phyloP scores from a whole-genome alignment of 495 filamentous ascomycete species.

The Xeromyces bisporus region DNA sequence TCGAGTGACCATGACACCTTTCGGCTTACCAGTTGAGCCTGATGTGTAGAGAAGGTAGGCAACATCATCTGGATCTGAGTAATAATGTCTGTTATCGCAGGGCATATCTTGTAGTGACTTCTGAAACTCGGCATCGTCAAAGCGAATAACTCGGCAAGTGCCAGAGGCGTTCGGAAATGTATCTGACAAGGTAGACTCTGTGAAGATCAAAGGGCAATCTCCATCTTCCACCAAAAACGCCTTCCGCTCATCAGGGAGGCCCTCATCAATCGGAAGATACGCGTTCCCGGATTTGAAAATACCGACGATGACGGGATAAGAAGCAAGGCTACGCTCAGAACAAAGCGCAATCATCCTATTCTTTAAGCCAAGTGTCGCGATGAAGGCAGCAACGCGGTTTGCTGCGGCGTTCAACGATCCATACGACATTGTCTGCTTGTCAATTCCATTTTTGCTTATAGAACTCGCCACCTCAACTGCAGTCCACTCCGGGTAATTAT shows the following conservation, averaged over 20 bases:
- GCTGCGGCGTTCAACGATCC: slow-evolving; percentile 19
- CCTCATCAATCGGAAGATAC: slow-evolving; percentile 49
- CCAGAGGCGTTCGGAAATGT: slow-evolving; percentile 11
- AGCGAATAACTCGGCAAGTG: slow-evolving; percentile 8
- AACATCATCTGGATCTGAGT: slow-evolving; percentile 64
- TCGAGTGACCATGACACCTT: slow-evolving; percentile 66
- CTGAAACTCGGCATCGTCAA: slow-evolving; percentile 19
- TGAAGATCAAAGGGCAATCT: slow-evolving; percentile 16
- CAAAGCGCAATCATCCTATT: slow-evolving; percentile 28
- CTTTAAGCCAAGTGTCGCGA: slow-evolving; percentile 14
- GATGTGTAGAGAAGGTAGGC: slow-evolving; percentile 95
- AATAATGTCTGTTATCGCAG: slow-evolving; percentile 7
- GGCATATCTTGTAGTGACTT: slow-evolving; percentile 8
- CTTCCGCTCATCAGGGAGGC: slow-evolving; percentile 27
- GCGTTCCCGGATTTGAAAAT: slow-evolving; percentile 46
- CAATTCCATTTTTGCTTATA: slow-evolving; percentile 10
- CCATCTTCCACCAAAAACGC: slow-evolving; percentile 26
- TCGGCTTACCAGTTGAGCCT: slow-evolving; percentile 92
- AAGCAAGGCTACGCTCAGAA: slow-evolving; percentile 23
- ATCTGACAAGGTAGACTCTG: slow-evolving; percentile 6
- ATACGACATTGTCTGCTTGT: slow-evolving; percentile 23
- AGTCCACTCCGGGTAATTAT: slow-evolving; percentile 18
- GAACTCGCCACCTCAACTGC: slow-evolving; percentile 26
- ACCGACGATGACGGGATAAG: slow-evolving; percentile 26
- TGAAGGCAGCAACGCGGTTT: slow-evolving; percentile 21